phyloP scores from a whole-genome alignment of 1,284 basidiomycete species.

The Mycosarcoma maydis region DNA sequence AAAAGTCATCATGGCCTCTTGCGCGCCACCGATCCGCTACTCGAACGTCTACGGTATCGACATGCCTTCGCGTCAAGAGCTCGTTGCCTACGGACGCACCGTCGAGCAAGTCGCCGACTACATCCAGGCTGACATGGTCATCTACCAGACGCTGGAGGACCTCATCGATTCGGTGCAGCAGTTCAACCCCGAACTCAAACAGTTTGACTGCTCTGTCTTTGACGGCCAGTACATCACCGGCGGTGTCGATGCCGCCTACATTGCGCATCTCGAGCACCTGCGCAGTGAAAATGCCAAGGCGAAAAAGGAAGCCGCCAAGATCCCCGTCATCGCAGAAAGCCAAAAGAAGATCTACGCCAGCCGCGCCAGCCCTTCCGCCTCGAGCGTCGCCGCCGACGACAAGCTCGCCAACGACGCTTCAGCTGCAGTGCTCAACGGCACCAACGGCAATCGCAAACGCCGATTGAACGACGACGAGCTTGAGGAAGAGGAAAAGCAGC shows the following conservation, averaged over 20 bases:
- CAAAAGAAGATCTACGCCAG: constrained; percentile 48
- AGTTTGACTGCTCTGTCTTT: constrained; percentile 97
- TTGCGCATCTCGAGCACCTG: constrained; percentile 78
- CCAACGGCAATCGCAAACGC: constrained; percentile 33
- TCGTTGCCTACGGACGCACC: constrained; percentile 87
- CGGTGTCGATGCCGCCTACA: constrained; percentile 87
- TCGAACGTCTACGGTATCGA: constrained; percentile 99
- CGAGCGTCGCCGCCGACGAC: constrained; percentile 47
- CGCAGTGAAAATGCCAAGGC: constrained; percentile 85
- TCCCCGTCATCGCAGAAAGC: constrained; percentile 36
- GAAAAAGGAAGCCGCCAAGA: constrained; percentile 50
- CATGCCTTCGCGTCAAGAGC: constrained; percentile 94
- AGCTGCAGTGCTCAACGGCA: constrained; percentile 8
- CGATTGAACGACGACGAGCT: constrained; percentile 28
- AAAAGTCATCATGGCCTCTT: constrained; percentile 95
- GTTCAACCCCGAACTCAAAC: constrained; percentile 81
- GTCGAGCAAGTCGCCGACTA: constrained; percentile 79
- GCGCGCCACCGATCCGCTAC: constrained; percentile 93
- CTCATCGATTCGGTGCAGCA: constrained; percentile 86
- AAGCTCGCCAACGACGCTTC: constrained; percentile 34
- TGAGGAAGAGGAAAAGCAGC: constrained; percentile 46
- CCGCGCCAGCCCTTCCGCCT: constrained; percentile 30
- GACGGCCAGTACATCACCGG: constrained; percentile 97
- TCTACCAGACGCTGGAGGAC: constrained; percentile 95
- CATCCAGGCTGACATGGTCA: constrained; percentile 95